Conservation (phyloP, 768 basidiomycete species). For the Auricularia auricula-judae region DNA sequence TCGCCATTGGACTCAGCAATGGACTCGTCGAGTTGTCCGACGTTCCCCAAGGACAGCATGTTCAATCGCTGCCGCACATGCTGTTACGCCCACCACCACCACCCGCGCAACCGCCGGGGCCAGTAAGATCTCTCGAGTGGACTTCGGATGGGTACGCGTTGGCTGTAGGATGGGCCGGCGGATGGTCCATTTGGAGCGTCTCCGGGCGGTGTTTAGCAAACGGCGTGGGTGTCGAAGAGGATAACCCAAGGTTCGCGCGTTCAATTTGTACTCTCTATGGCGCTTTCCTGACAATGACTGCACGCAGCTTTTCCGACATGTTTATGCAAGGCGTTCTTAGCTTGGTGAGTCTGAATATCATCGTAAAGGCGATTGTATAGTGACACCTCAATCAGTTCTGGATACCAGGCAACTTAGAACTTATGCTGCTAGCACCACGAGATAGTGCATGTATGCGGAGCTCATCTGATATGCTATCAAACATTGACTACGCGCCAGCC, state of each 20-base stretch:
- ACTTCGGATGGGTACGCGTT: constrained; percentile 92
- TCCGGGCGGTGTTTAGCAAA: constrained; percentile 80
- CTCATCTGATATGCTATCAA: too few species aligned
- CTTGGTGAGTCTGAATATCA: constrained; percentile 39
- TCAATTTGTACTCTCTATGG: not conserved
- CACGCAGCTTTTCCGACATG: constrained; percentile 52
- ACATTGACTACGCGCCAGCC: not conserved
- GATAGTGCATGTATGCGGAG: constrained; percentile 15
- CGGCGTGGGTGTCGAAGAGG: constrained; percentile 37
- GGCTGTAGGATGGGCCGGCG: constrained; percentile 82
- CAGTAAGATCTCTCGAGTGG: constrained; percentile 71
- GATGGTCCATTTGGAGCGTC: constrained; percentile 87
- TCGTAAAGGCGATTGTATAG: too few species aligned
- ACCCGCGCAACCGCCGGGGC: constrained; percentile 41
- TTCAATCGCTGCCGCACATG: not conserved
- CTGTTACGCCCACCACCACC: constrained; percentile 38
- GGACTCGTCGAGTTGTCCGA: constrained; percentile 57
- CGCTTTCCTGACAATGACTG: not conserved
- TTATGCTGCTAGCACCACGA: constrained; percentile 59
- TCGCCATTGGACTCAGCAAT: constrained; percentile 67
- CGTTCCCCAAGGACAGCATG: constrained; percentile 33
- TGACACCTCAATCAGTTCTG: constrained; percentile 53
- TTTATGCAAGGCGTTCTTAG: constrained; percentile 75
- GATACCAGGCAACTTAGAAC: constrained; percentile 86
- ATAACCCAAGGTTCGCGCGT: not conserved